Base-by-base conservation (phyloP, 2,329 filamentous ascomycete species). In the Aspergillus eucalypticola region DNA sequence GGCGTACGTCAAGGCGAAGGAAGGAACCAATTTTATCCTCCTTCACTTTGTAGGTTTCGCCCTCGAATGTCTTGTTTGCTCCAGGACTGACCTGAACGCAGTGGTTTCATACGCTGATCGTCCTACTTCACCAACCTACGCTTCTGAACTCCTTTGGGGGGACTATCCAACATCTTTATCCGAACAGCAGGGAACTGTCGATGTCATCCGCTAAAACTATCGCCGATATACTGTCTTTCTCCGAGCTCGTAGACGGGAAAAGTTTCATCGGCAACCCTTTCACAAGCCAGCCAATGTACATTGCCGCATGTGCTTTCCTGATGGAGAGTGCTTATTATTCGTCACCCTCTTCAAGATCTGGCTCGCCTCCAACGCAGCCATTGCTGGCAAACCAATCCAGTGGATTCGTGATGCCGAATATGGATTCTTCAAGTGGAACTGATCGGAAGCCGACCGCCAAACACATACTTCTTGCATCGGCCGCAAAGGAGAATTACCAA, bases 161-260 rank as follows among this genome's bases (percentile, higher is more conserved):
- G 2, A 80, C 81, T 21, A 88, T 90, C 56, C 83, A 91, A 53
- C 89, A 92, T 58, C 81, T 96, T 1, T 86, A 92, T 39, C 86
- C 89, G 0, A 91, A 95, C 70, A 95, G 91, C 65, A 87, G 90
- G 58, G 91, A 95, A 72, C 70, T 87, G 5, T 91, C 90, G 61
- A 93, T 94, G 89, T 93, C 90, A 13, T 94, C 91, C 23, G 92
- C 92, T 11, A 96, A 96, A 78, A 96, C 92, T 0, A 95, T 96
- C 61, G 91, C 91, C 35, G 92, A 96, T 68, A 96, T 96, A 15
- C 77, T 96, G 8, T 89, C 90, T 1, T 96, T 96, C 73, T 90
- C 91, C 0, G 91, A 96, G 70, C 79, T 96, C 8, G 91, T 95
- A 54, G 91, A 96, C 72, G 87, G 90, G 0, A 92, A 91, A 73